Conservation (phyloP, 2,329 filamentous ascomycete genomes). For the Allantophomopsis lycopodina region DNA sequence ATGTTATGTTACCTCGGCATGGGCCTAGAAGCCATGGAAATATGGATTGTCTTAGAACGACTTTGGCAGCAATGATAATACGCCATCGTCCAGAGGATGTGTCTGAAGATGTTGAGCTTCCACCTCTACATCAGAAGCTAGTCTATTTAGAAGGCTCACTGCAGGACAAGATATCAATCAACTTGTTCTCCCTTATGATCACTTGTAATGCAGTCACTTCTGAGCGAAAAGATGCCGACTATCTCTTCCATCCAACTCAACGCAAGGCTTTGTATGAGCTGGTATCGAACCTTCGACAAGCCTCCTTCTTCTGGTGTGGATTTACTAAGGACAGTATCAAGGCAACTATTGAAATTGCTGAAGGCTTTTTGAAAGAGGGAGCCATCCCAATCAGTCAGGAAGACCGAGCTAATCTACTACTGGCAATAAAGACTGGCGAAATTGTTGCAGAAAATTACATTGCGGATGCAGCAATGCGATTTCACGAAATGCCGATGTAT, state of each 20-base stretch:
- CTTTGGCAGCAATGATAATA: constrained; percentile 68
- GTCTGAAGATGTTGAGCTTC: constrained; percentile 46
- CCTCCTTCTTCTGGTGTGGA: constrained; percentile 74
- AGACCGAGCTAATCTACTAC: constrained; percentile 45
- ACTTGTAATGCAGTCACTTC: constrained; percentile 82
- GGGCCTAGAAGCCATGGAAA: constrained; percentile 37
- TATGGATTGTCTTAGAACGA: constrained; percentile 48
- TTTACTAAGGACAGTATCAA: constrained; percentile 50
- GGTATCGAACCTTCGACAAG: constrained; percentile 67
- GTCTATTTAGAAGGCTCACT: constrained; percentile 68
- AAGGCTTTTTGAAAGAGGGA: constrained; percentile 51
- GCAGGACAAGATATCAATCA: constrained; percentile 72
- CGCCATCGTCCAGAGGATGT: constrained; percentile 67
- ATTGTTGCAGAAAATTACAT: constrained; percentile 42
- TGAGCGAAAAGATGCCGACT: constrained; percentile 70
- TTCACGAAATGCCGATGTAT: constrained; percentile 68
- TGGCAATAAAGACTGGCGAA: constrained; percentile 54
- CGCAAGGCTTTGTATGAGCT: constrained; percentile 51
- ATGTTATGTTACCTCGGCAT: constrained; percentile 49
- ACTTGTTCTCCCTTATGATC: constrained; percentile 74
- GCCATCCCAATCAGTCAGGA: constrained; percentile 40
- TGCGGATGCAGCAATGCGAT: constrained; percentile 52
- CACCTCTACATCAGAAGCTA: constrained; percentile 56
- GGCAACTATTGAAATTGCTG: constrained; percentile 50
- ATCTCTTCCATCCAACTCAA: constrained; percentile 74